Base-by-base conservation (phyloP, 2,329 filamentous ascomycete species). In the Stagonosporopsis cucurbitacearum region DNA sequence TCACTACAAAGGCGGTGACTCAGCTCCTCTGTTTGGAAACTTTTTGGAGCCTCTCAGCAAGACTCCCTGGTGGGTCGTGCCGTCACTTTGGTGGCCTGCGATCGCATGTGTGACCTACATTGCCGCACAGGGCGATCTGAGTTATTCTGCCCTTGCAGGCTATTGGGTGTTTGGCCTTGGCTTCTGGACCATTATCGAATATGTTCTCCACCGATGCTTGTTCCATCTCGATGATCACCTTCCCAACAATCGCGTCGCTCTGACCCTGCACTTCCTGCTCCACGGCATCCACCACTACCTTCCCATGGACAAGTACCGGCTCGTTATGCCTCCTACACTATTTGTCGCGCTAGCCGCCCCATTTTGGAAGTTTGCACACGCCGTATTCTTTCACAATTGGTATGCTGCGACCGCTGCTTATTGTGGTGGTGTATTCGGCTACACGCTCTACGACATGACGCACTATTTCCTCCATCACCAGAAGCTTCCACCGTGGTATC, bases 381-480 rank as follows among this genome's bases (percentile, higher is more conserved):
- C 82, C 2, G 72, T 98, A 50, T 92, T 99, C 75, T 89, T 80
- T 74, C 93, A 88, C 79, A 86, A 94, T 77, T 98, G 93, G 93
- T 84, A 90, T 75, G 85, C 88, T 9, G 95, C 87, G 5, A 85
- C 88, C 0, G 86, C 88, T 20, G 88, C 92, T 4, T 99, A 84
- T 80, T 94, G 88, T 69, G 95, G 95, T 45, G 95, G 93, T 59
- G 88, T 99, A 61, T 96, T 96, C 68, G 95, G 95, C 54, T 99
- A 99, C 75, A 84, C 97, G 60, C 92, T 90, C 82, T 99, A 99
- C 79, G 95, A 99, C 75, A 72, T 97, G 80, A 99, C 95, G 1
- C 95, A 99, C 77, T 99, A 98, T 82, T 99, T 99, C 84, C 84
- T 99, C 35, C 95, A 99, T 77, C 95, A 99, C 80, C 86, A 90